Evolutionary conservation across 163 green algal genomes (phyloP).

Genomic region (Prototheca wickerhamii): DNA sequence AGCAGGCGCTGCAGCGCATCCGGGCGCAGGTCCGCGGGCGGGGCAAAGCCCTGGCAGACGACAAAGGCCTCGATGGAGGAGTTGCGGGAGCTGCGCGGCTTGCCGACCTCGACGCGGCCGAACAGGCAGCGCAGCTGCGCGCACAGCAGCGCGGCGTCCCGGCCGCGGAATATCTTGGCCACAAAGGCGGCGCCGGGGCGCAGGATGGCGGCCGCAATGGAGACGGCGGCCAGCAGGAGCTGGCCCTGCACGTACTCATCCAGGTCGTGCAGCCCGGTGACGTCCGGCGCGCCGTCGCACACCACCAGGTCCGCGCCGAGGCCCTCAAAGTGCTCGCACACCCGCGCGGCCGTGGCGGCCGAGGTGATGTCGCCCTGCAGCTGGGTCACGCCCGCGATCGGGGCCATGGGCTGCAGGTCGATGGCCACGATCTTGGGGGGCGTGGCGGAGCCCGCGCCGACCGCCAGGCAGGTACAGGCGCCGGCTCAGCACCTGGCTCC

Average conservation of each 20-base stretch:
- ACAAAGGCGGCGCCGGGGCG: slow-evolving; percentile 80
- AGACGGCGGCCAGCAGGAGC: slow-evolving; percentile 87
- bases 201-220: slow-evolving; percentile 78
- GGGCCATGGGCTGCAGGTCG: slow-evolving; percentile 96
- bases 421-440: slow-evolving; percentile 88
- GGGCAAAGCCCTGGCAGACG: slow-evolving; percentile 76
- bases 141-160: slow-evolving; percentile 86
- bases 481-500: slow-evolving; percentile 91
- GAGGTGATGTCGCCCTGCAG: slow-evolving; percentile 96
- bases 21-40: slow-evolving; percentile 60
- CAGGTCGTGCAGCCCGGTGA: slow-evolving; percentile 97
- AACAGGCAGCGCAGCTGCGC: slow-evolving; percentile 87
- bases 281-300: slow-evolving; percentile 92
- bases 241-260: slow-evolving; percentile 95
- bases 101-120: slow-evolving; percentile 74
- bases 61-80: slow-evolving; percentile 95
- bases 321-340: slow-evolving; percentile 78
- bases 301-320: slow-evolving; percentile 85
- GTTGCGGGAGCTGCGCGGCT: slow-evolving; percentile 90
- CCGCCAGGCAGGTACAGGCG: slow-evolving; percentile 79
- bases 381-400: slow-evolving; percentile 89
- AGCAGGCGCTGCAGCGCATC: slow-evolving; percentile 43
- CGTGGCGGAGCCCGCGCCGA: neutral
- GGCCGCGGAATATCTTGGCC: slow-evolving; percentile 92
- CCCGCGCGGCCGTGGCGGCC: slow-evolving; percentile 53